Percentiles rank a stretch among this genome's conserved stretches.
Conservation (phyloP, 2,329 filamentous ascomycete species). For the Ascochyta fabae region DNA sequence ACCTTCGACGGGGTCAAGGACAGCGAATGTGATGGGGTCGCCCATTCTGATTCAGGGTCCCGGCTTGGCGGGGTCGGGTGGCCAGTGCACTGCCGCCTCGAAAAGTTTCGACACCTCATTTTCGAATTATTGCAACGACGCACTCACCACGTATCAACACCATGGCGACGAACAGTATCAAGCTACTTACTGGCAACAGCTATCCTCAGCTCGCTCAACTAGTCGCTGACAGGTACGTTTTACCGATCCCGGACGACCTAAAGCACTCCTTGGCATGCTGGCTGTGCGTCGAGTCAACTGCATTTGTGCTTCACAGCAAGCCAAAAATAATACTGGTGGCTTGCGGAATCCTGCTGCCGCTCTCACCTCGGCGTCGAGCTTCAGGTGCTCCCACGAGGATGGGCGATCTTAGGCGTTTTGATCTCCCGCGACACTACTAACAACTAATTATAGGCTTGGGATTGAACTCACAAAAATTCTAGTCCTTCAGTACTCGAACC, state of each 20-base stretch:
- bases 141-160: conserved; percentile 23
- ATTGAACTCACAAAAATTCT: conserved; percentile 80
- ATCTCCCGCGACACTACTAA: conserved; percentile 22
- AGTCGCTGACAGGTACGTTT: conserved; percentile 68
- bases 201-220: conserved; percentile 74
- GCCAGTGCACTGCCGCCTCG: conserved; percentile 23
- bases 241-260: conserved; percentile 9
- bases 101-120: conserved; percentile 27
- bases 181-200: conserved; percentile 76
- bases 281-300: not conserved
- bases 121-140: conserved; percentile 20
- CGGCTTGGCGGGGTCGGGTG: conserved; percentile 9
- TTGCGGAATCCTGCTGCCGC: not conserved
- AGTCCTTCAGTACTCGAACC: conserved; percentile 84
- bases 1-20: too few species aligned
- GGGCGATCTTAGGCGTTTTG: conserved; percentile 65
- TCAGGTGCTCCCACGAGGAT: conserved; percentile 64
- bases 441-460: conserved; percentile 63
- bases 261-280: conserved; percentile 17
- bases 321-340: not conserved
- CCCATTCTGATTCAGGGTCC: not conserved
- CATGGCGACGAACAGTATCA: conserved; percentile 78
- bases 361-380: not conserved
- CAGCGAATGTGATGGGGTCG: not conserved
- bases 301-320: conserved; percentile 1